A percentile compares a stretch with the other conserved stretches of the same genome.
Evolutionary conservation across 169 alveolate species (phyloP).

Genomic region (Plasmodium chabaudi): DNA sequence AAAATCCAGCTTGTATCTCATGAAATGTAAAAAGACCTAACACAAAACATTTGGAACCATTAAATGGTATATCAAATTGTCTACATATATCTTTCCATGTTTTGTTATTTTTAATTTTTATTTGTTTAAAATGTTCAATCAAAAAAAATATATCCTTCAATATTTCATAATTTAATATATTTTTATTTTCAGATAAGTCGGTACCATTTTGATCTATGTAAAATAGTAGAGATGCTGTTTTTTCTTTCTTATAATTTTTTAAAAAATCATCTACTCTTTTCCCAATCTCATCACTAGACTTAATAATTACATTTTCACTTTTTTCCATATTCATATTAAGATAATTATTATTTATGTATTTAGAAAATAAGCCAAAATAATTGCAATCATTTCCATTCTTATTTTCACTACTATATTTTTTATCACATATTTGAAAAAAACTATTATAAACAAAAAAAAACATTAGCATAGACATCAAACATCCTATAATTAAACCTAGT

Average conservation of each 20-base stretch:
- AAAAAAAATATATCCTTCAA: constrained; percentile 57
- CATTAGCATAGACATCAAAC: constrained; percentile 8
- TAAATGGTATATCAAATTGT: constrained; percentile 35
- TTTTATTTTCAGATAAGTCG: neutral
- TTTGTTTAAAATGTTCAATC: constrained; percentile 37
- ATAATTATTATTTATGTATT: constrained; percentile 2
- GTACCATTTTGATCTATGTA: constrained; percentile 16
- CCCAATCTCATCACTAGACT: constrained; percentile 42
- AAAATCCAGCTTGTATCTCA: constrained; percentile 20
- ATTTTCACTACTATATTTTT: neutral
- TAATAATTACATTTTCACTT: constrained; percentile 13
- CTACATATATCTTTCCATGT: constrained; percentile 59
- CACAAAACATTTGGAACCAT: constrained; percentile 43
- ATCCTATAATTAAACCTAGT: constrained; percentile 28
- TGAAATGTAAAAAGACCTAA: constrained; percentile 49
- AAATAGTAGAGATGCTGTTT: constrained; percentile 47
- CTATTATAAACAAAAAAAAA: constrained; percentile 15
- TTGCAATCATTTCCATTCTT: neutral
- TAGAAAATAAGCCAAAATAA: neutral
- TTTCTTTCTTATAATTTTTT: constrained; percentile 44
- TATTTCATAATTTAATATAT: constrained; percentile 27
- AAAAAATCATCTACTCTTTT: constrained; percentile 29
- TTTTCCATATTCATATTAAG: constrained; percentile 18
- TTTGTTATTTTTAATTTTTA: constrained; percentile 8
- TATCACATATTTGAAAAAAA: neutral